Conservation (phyloP, 2,329 filamentous ascomycete genomes). For the Sporothrix brunneoviolacea region DNA sequence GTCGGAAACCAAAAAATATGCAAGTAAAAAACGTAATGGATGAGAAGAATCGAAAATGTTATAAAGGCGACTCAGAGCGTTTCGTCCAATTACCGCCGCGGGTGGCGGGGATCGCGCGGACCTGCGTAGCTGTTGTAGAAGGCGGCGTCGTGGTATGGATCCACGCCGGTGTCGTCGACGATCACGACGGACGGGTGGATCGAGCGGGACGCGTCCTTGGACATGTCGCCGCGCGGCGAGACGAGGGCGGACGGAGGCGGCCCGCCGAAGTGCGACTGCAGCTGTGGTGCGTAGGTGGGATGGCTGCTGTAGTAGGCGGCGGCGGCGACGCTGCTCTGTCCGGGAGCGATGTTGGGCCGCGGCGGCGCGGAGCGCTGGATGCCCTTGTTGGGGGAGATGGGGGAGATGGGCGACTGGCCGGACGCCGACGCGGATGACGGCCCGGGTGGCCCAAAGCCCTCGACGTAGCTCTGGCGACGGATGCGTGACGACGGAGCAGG, state of each 20-base stretch:
- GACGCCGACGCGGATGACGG: conserved; percentile 1
- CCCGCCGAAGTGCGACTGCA: background rate
- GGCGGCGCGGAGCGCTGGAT: background rate
- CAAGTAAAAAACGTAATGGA: background rate
- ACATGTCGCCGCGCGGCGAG: conserved; percentile 3
- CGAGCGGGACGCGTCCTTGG: background rate
- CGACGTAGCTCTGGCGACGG: conserved; percentile 26
- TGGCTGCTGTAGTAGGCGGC: background rate
- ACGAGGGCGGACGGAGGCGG: background rate
- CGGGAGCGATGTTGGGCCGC: too few species aligned
- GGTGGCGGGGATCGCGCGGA: background rate
- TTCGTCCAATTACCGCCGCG: background rate
- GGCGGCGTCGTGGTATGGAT: background rate
- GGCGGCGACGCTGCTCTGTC: background rate
- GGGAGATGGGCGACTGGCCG: conserved; percentile 9
- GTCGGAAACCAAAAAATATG: too few species aligned
- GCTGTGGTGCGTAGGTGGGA: background rate
- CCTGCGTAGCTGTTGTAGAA: background rate
- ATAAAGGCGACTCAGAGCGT: too few species aligned
- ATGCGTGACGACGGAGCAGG: conserved; percentile 14
- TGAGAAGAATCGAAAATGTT: background rate
- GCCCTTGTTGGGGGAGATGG: conserved; percentile 11
- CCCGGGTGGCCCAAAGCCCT: conserved; percentile 22
- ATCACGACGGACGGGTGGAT: background rate
- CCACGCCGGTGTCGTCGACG: background rate